phyloP scores from a whole-genome alignment of 345 rosid genomes.

The Populus simonii region DNA sequence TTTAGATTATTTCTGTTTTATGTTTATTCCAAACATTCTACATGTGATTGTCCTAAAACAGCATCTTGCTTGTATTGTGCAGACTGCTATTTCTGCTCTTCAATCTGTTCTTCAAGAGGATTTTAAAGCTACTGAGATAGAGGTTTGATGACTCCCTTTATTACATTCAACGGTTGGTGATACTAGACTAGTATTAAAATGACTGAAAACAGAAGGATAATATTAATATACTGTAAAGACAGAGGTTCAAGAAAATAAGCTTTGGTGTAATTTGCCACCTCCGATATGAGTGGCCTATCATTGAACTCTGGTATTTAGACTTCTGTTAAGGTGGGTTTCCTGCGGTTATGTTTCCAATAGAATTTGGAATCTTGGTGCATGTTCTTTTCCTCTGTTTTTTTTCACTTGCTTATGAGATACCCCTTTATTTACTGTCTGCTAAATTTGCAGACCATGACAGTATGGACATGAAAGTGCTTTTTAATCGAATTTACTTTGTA shows the following conservation, averaged over 20 bases:
- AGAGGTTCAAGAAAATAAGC: background rate
- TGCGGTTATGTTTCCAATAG: background rate
- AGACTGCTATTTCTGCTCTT: constrained; percentile 78
- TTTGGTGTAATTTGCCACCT: background rate
- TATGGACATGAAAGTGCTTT: background rate
- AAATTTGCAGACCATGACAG: no score
- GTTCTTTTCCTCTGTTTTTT: background rate
- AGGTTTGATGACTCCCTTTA: constrained; percentile 37
- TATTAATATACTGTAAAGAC: background rate
- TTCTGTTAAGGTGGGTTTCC: background rate
- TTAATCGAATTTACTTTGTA: background rate
- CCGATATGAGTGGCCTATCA: background rate
- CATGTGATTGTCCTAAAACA: constrained; percentile 10
- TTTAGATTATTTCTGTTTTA: background rate
- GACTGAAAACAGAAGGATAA: background rate
- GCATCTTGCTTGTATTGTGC: background rate
- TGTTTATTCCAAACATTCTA: background rate
- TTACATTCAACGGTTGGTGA: background rate
- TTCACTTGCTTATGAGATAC: no score
- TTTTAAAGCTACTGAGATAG: constrained; percentile 89
- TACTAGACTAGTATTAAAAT: background rate
- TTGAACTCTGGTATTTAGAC: background rate
- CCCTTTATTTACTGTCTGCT: no score
- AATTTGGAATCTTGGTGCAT: background rate
- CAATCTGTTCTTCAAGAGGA: constrained; percentile 90